A percentile compares a stretch with the other conserved stretches of the same genome.
Evolutionary conservation across 2,329 filamentous ascomycete species (phyloP).

Genomic region (Lachnellula subtilissima): DNA sequence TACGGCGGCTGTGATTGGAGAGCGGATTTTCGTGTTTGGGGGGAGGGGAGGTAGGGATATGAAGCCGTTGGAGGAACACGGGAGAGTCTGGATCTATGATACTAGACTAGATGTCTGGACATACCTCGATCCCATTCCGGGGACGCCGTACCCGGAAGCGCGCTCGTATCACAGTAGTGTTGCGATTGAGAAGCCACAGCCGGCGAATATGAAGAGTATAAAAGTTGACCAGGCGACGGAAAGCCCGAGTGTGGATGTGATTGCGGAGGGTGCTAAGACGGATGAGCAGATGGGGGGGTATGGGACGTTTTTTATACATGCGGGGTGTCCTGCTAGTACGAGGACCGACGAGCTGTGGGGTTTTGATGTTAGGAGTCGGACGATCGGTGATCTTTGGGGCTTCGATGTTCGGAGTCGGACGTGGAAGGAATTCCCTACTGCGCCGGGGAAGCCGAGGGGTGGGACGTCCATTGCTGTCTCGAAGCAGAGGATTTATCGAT

Average conservation of each 20-base stretch:
- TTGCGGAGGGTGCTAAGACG: constrained; percentile 50
- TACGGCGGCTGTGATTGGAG: constrained; percentile 62
- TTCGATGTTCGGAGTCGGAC: constrained; percentile 35
- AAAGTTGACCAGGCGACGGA: constrained; percentile 35
- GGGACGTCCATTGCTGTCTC: constrained; percentile 63
- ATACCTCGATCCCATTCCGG: constrained; percentile 51
- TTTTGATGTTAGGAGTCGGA: constrained; percentile 54
- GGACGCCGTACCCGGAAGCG: constrained; percentile 51
- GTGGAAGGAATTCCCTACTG: constrained; percentile 65
- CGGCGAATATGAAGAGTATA: constrained; percentile 22
- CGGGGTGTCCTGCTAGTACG: constrained; percentile 61
- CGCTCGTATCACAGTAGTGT: constrained; percentile 68
- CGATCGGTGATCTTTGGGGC: too few species aligned
- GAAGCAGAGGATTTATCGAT: constrained; percentile 65
- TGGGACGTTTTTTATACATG: constrained; percentile 70
- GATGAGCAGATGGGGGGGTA: constrained; percentile 61
- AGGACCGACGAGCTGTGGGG: constrained; percentile 69
- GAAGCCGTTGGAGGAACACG: constrained; percentile 67
- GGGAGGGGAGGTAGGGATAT: constrained; percentile 67
- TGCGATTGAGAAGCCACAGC: constrained; percentile 48
- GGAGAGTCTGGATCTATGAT: constrained; percentile 72
- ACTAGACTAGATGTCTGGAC: constrained; percentile 61
- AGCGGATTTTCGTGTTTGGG: constrained; percentile 75
- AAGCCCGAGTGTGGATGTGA: constrained; percentile 51
- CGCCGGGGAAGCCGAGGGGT: constrained; percentile 61